Evolutionary conservation across 2,329 filamentous ascomycete species (phyloP).

Genomic region (Elsinoe australis): DNA sequence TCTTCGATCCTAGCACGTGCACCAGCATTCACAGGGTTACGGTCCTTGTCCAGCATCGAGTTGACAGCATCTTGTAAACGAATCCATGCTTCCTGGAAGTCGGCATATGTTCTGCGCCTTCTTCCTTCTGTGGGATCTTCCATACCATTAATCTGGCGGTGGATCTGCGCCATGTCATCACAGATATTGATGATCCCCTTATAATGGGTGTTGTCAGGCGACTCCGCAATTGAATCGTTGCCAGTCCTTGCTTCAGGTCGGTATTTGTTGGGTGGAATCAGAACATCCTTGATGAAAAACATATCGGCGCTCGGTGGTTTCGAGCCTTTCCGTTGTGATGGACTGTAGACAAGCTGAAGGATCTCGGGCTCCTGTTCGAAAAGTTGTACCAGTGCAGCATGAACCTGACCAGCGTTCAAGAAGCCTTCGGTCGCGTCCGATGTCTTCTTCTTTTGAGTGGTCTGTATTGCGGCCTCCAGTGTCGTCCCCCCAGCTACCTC

Average conservation of each 20-base stretch:
- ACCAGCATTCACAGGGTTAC: conserved; percentile 71
- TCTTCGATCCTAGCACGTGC: conserved; percentile 69
- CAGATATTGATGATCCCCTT: conserved; percentile 73
- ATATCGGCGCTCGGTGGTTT: conserved; percentile 66
- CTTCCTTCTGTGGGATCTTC: conserved; percentile 37
- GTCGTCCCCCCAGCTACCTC: conserved; percentile 43
- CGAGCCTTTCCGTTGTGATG: conserved; percentile 53
- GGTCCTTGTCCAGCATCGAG: conserved; percentile 80
- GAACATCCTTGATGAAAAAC: conserved; percentile 82
- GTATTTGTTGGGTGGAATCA: conserved; percentile 88
- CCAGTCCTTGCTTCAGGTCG: conserved; percentile 80
- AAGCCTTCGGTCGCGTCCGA: conserved; percentile 55
- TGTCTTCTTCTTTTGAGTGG: conserved; percentile 32
- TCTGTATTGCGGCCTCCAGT: conserved; percentile 40
- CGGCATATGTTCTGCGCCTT: conserved; percentile 57
- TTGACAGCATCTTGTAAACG: conserved; percentile 85
- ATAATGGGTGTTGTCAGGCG: conserved; percentile 80
- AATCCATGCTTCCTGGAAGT: conserved; percentile 74
- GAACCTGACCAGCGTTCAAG: conserved; percentile 74
- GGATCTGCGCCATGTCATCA: conserved; percentile 64
- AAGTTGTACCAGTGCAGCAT: conserved; percentile 65
- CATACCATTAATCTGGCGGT: conserved; percentile 56
- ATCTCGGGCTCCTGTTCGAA: conserved; percentile 85
- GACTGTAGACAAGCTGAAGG: conserved; percentile 74
- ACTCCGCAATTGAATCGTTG: conserved; percentile 73